A percentile compares a stretch with the other conserved stretches of the same genome.
phyloP scores from a whole-genome alignment of 352 stramenopile species.

The Phytophthora pseudosyringae region DNA sequence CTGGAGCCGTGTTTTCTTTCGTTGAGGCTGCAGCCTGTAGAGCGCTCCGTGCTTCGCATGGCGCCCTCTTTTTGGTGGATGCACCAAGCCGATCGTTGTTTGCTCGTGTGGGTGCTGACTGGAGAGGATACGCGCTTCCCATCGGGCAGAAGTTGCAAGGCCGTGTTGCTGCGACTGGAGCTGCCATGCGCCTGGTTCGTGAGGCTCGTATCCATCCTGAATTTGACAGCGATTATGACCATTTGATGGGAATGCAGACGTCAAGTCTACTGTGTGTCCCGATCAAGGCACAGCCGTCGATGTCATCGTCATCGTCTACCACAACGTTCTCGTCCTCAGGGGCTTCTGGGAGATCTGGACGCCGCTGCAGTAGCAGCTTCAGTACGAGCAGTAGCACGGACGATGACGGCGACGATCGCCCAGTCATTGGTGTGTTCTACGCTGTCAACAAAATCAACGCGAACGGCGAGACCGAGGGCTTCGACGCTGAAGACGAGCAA shows the following conservation, averaged over 20 bases:
- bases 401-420: constrained; percentile 45
- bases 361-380: constrained; percentile 49
- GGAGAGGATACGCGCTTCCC: constrained; percentile 73
- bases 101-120: constrained; percentile 67
- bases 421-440: constrained; percentile 81
- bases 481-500: constrained; percentile 71
- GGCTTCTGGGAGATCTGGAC: constrained; percentile 21
- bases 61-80: constrained; percentile 83
- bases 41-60: constrained; percentile 45
- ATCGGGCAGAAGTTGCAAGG: constrained; percentile 76
- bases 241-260: constrained; percentile 60
- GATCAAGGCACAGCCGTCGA: constrained; percentile 56
- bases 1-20: constrained; percentile 38
- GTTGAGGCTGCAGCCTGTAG: constrained; percentile 37
- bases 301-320: constrained; percentile 27
- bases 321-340: constrained; percentile 23
- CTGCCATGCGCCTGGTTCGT: constrained; percentile 56
- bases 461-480: constrained; percentile 41
- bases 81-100: constrained; percentile 72
- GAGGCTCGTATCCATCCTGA: constrained; percentile 65
- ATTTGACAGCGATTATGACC: constrained; percentile 77
- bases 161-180: constrained; percentile 64
- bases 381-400: constrained; percentile 66
- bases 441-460: constrained; percentile 75
- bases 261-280: constrained; percentile 77